Evolutionary conservation across 306 rosid species (phyloP).

Genomic region (Lablab purpureus): DNA sequence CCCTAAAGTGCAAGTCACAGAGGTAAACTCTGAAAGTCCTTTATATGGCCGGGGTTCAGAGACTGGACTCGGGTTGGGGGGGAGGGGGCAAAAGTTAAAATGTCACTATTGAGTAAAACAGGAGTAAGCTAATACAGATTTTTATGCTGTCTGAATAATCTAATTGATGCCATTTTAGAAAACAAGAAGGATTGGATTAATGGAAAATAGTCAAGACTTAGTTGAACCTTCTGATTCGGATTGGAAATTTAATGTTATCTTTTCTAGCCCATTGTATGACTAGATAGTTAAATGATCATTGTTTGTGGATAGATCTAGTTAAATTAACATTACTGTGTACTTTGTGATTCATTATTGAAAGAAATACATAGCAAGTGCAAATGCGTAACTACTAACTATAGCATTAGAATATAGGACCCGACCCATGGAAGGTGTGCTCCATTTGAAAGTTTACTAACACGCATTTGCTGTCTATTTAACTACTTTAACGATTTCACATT

Average conservation of each 20-base stretch:
- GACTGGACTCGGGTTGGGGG: no score
- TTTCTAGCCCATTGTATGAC: not conserved
- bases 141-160: not conserved
- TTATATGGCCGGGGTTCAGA: not conserved
- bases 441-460: not conserved
- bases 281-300: not conserved
- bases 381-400: not conserved
- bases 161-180: not conserved
- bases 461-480: not conserved
- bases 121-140: not conserved
- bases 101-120: not conserved
- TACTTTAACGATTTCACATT: no score
- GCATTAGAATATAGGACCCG: not conserved
- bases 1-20: not conserved
- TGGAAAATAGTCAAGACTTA: not conserved
- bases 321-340: not conserved
- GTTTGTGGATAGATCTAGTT: not conserved
- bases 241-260: slow-evolving; percentile 1
- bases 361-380: not conserved
- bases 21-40: not conserved
- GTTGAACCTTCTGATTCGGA: not conserved
- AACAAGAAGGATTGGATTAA: not conserved
- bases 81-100: not conserved
- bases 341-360: not conserved
- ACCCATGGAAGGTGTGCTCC: not conserved